phyloP scores from a whole-genome alignment of 306 rosid species.

The Betula pendula region DNA sequence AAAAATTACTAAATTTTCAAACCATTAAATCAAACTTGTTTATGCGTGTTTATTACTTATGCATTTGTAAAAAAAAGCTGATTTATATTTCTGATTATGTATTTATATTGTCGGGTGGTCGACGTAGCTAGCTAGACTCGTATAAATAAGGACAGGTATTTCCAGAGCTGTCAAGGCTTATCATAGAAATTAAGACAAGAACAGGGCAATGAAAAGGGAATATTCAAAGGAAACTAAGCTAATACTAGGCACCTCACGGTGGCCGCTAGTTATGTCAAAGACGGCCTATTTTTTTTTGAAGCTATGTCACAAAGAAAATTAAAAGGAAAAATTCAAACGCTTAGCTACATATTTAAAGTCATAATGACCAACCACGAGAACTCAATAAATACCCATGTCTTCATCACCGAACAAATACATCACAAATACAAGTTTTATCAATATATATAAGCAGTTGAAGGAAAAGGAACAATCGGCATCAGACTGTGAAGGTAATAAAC shows the following conservation, averaged over 20 bases:
- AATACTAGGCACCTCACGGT: background rate
- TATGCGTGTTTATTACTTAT: too few species aligned
- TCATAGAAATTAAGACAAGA: background rate
- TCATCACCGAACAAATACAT: background rate
- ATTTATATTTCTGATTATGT: too few species aligned
- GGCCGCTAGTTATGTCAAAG: background rate
- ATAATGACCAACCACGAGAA: background rate
- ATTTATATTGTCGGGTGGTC: too few species aligned
- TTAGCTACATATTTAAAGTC: constrained; percentile 10
- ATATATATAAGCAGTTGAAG: background rate
- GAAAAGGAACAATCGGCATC: constrained; percentile 15
- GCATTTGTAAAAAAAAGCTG: too few species aligned
- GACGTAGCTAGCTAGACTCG: too few species aligned
- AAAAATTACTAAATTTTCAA: too few species aligned
- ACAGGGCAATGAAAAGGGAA: background rate
- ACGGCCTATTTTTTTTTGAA: background rate
- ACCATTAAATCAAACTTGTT: too few species aligned
- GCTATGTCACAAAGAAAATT: background rate
- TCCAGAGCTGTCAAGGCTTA: background rate
- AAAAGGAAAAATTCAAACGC: background rate
- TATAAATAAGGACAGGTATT: background rate
- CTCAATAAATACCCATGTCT: background rate
- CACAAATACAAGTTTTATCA: background rate
- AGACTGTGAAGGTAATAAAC: constrained; percentile 16
- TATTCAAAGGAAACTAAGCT: background rate